These are phyloP conservation scores for Phytophthora fragariae DNA, from an alignment of 352 stramenopile genomes.

Conservation along the genomic window DNA sequence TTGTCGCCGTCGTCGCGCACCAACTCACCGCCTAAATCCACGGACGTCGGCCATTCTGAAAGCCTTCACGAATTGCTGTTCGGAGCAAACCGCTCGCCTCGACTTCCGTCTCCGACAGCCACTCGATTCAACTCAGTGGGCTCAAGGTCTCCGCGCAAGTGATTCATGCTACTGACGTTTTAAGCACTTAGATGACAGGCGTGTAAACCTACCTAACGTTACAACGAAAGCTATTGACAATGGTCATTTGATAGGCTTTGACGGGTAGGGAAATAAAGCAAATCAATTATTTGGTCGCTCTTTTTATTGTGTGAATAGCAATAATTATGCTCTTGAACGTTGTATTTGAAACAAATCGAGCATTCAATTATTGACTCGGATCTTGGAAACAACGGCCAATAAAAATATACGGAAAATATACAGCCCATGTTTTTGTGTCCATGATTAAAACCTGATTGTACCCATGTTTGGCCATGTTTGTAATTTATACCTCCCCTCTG, in stretches of 20 bases:
- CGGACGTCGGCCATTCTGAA: not conserved
- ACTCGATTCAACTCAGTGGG: conserved; percentile 25
- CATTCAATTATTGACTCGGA: no score
- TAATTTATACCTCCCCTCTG: not conserved
- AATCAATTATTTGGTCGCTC: no score
- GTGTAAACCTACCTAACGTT: no score
- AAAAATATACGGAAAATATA: not conserved
- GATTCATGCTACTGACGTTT: not conserved
- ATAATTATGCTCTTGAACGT: no score
- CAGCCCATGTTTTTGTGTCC: not conserved
- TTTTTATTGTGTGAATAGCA: no score
- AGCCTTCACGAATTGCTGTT: conserved; percentile 34
- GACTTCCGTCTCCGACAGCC: conserved; percentile 15
- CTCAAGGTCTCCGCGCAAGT: conserved; percentile 7
- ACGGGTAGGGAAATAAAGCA: no score
- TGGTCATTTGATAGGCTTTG: no score
- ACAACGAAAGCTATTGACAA: no score
- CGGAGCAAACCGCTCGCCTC: conserved; percentile 5
- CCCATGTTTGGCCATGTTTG: not conserved
- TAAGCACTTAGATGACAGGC: no score
- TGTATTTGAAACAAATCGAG: no score
- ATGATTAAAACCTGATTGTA: not conserved
- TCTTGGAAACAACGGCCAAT: no score
- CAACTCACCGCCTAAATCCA: conserved; percentile 9
- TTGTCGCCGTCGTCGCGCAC: conserved; percentile 1